Conservation (phyloP, 2,329 filamentous ascomycete genomes). For the Periconia macrospinosa region DNA sequence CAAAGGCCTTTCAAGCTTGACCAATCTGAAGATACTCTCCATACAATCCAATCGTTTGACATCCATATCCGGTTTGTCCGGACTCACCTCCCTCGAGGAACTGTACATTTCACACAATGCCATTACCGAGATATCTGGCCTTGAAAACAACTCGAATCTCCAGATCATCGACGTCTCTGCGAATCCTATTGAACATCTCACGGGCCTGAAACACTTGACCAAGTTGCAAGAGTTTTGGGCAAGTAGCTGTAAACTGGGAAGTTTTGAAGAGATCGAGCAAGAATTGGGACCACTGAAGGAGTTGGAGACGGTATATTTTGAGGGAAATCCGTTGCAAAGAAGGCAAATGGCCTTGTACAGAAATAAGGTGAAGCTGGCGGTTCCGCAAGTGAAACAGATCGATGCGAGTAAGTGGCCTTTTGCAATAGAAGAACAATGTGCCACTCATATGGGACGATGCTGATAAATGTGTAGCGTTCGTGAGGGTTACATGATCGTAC, state of each 20-base stretch:
- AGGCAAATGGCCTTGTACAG: slow-evolving; percentile 81
- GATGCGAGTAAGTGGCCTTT: slow-evolving; percentile 80
- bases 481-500: slow-evolving; percentile 12
- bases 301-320: slow-evolving; percentile 91
- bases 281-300: slow-evolving; percentile 76
- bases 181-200: slow-evolving; percentile 77
- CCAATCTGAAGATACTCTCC: slow-evolving; percentile 82
- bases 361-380: slow-evolving; percentile 85
- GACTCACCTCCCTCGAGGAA: slow-evolving; percentile 78
- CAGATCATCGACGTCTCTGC: slow-evolving; percentile 85
- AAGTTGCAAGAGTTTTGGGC: slow-evolving; percentile 92
- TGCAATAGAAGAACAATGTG: slow-evolving; percentile 9
- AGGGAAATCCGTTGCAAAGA: slow-evolving; percentile 87
- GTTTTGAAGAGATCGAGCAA: slow-evolving; percentile 81
- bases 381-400: slow-evolving; percentile 90
- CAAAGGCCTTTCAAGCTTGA: slow-evolving; percentile 71
- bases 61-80: slow-evolving; percentile 73
- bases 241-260: slow-evolving; percentile 78
- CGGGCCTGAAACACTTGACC: slow-evolving; percentile 68
- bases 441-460: background rate
- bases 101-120: slow-evolving; percentile 95
- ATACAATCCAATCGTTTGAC: slow-evolving; percentile 94
- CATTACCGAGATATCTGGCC: slow-evolving; percentile 74
- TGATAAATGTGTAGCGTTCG: slow-evolving; percentile 17
- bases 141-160: slow-evolving; percentile 56